phyloP scores from a whole-genome alignment of 228 moss, liverwort and hornwort species.

The Sphagnum fallax region DNA sequence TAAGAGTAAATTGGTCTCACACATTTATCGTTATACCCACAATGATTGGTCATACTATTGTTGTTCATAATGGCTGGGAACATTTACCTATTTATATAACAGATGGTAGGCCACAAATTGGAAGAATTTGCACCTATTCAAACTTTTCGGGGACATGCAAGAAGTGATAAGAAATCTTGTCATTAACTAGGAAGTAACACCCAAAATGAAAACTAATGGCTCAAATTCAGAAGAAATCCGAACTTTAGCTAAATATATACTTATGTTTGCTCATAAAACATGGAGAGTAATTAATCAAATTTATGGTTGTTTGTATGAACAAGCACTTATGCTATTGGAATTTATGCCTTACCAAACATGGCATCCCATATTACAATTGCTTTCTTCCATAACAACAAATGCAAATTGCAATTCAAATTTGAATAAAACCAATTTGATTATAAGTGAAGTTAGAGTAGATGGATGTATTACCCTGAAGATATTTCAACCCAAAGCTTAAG shows the following conservation, averaged over 20 bases:
- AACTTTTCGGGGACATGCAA: too few relatives aligned
- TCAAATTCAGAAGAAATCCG: too few relatives aligned
- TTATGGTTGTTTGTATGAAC: background rate
- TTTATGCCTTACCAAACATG: background rate
- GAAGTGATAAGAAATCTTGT: too few relatives aligned
- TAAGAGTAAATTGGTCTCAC: too few relatives aligned
- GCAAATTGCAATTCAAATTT: background rate
- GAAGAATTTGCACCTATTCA: too few relatives aligned
- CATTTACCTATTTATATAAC: too few relatives aligned
- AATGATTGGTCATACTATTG: too few relatives aligned
- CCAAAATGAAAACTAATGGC: too few relatives aligned
- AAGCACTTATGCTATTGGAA: background rate
- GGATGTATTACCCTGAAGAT: background rate
- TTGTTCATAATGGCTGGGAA: too few relatives aligned
- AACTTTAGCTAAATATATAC: background rate
- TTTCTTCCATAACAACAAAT: background rate
- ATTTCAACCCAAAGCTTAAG: background rate
- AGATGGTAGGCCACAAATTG: too few relatives aligned
- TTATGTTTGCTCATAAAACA: background rate
- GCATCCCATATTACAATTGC: background rate
- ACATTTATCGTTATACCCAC: too few relatives aligned
- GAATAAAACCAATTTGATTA: background rate
- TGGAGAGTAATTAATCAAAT: background rate
- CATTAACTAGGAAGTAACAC: too few relatives aligned
- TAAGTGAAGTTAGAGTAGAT: background rate